Base-by-base conservation (phyloP, 1,284 basidiomycete genomes). In the Sutorius eximius region DNA sequence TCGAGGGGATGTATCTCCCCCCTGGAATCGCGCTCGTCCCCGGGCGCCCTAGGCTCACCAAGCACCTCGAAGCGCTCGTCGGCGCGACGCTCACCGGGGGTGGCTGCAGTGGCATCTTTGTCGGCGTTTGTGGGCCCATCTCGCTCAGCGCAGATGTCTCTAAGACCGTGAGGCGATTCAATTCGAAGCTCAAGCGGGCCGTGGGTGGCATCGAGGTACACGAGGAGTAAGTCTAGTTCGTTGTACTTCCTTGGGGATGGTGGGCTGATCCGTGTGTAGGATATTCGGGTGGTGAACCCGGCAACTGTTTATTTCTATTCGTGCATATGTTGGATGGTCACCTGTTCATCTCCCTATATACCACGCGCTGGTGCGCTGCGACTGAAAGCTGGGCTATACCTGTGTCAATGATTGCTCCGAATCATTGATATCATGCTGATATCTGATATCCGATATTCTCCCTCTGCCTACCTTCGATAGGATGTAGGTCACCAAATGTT, bases 161-260 rank as follows among this genome's bases (percentile, higher is more conserved):
- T 22, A 73, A 72, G 52, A 81, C 78, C 0, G 83, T 87, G 51
- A 71, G 76, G 6, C 60, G 62, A 5, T 72, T 89, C 30, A 81
- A 82, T 53, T 66, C 75, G 13, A 60, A 67, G 15, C 71, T 79
- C 61, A 76, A 81, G 65, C 75, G 77, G 54, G 77, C 81, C 16
- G 82, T 87, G 24, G 87, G 88, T 3, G 88, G 89, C 3, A 75
- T 91, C 47, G 87, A 91, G 70, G 59, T 87, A 2, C 80, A 85
- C 66, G 84, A 88, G 67, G 88, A 91, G 87, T 82, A 53, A 57
- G 77, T 72, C 40, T 48, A 15, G 30, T 20, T 15, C 24, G 4
- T 34, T 32, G 11, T 15, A 7, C 18, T 22, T 4, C n/a, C 13
- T 24, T n/a, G 20, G 22, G 5, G n/a, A 27, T 44, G 24, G 5